phyloP scores from a whole-genome alignment of 768 basidiomycete species.

The Mycena vitilis region DNA sequence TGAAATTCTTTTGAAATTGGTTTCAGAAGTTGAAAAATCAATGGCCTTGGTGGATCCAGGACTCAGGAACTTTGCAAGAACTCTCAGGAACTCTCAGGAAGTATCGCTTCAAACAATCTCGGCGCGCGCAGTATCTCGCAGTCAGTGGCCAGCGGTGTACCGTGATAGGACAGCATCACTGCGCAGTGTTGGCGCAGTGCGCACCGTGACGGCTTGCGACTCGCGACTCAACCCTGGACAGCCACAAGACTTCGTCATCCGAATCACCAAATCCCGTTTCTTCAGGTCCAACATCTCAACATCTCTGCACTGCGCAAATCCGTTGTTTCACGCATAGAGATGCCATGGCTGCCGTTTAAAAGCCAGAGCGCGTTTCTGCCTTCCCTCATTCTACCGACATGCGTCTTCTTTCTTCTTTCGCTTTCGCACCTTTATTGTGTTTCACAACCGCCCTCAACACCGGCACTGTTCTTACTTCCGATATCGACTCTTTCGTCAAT shows the following conservation, averaged over 20 bases:
- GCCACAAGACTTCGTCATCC: slow-evolving; percentile 4
- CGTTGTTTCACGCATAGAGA: background rate
- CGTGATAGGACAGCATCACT: too few species aligned
- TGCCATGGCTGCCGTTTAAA: slow-evolving; percentile 1
- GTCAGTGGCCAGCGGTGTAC: background rate
- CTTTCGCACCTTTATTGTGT: slow-evolving; percentile 17
- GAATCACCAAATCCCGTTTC: slow-evolving; percentile 13
- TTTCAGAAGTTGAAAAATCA: too few species aligned
- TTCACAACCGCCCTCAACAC: slow-evolving; percentile 16
- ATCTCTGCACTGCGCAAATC: slow-evolving; percentile 14
- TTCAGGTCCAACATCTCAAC: slow-evolving; percentile 16
- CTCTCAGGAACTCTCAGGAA: too few species aligned
- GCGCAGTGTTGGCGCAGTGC: too few species aligned
- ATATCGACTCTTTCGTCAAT: slow-evolving; percentile 36
- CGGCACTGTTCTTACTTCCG: slow-evolving; percentile 31
- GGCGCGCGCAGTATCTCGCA: background rate
- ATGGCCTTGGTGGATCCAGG: too few species aligned
- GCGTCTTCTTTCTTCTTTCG: slow-evolving; percentile 26
- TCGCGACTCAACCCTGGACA: too few species aligned
- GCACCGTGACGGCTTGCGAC: too few species aligned
- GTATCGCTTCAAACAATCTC: too few species aligned
- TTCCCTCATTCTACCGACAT: slow-evolving; percentile 11
- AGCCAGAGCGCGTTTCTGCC: background rate
- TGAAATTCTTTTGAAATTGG: too few species aligned
- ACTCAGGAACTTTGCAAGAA: too few species aligned